Evolutionary conservation across 1,139 yeast genomes (phyloP).

Genomic region (Saccharomycopsis phalli): DNA sequence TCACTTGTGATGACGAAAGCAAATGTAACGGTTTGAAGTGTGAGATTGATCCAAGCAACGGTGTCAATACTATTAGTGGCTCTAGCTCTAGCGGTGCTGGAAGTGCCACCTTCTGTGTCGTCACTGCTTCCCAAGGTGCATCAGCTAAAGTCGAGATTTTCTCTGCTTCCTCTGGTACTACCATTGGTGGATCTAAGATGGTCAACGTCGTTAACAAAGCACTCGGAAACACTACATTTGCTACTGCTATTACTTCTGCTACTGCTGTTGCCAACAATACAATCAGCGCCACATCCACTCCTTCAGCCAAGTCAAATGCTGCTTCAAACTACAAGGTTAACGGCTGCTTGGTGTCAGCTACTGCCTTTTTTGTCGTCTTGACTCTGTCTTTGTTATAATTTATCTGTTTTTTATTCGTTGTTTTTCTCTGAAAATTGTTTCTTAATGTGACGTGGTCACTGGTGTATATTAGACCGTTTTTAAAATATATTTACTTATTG

Average conservation of each 20-base stretch:
- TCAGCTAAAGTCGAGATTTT: constrained; percentile 71
- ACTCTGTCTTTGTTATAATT: constrained; percentile 10
- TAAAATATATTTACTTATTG: too few relatives aligned
- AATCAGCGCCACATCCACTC: constrained; percentile 17
- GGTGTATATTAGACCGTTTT: constrained; percentile 2
- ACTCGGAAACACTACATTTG: constrained; percentile 5
- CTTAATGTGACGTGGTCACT: neutral
- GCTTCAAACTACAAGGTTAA: constrained; percentile 3
- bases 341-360: neutral
- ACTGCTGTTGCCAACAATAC: constrained; percentile 14
- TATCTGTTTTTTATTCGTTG: constrained; percentile 1
- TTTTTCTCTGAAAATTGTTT: constrained; percentile 1
- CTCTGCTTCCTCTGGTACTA: constrained; percentile 25
- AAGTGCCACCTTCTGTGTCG: constrained; percentile 73
- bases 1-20: constrained; percentile 60
- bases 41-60: constrained; percentile 64
- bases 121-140: constrained; percentile 59
- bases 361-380: constrained; percentile 4
- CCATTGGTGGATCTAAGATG: constrained; percentile 8
- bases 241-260: constrained; percentile 8
- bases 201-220: neutral
- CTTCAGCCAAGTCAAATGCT: constrained; percentile 12
- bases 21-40: constrained; percentile 71
- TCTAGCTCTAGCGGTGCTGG: constrained; percentile 41
- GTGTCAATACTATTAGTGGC: constrained; percentile 33